Percentiles rank a stretch among this genome's conserved stretches.
These are phyloP conservation scores for Penicillium canariense DNA, from an alignment of 495 filamentous ascomycete genomes.

Conservation along the genomic window DNA sequence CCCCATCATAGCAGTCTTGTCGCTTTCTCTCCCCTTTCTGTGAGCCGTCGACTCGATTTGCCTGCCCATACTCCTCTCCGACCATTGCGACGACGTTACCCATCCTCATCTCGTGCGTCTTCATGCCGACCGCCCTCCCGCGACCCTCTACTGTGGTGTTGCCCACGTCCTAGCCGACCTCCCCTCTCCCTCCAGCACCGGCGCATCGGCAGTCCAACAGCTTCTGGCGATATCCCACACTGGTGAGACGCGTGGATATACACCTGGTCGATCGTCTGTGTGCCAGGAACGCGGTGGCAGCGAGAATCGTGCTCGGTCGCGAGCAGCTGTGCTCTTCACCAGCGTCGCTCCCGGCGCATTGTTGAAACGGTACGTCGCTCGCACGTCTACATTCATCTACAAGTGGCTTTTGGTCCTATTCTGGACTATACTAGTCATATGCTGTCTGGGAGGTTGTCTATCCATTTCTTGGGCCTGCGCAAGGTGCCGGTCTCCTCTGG, in stretches of 20 bases:
- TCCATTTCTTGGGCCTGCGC: slow-evolving; percentile 22
- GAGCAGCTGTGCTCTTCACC: slow-evolving; percentile 37
- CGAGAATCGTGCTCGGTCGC: slow-evolving; percentile 39
- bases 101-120: slow-evolving; percentile 13
- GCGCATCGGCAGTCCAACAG: slow-evolving; percentile 19
- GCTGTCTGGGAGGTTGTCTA: neutral
- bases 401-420: slow-evolving; percentile 1
- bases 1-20: slow-evolving; percentile 29
- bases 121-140: slow-evolving; percentile 37
- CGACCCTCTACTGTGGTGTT: slow-evolving; percentile 36
- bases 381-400: slow-evolving; percentile 17
- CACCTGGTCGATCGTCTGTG: neutral
- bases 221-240: slow-evolving; percentile 11
- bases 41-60: slow-evolving; percentile 16
- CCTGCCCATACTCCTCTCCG: slow-evolving; percentile 11
- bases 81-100: slow-evolving; percentile 10
- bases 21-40: slow-evolving; percentile 24
- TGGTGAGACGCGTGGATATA: slow-evolving; percentile 21
- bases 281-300: slow-evolving; percentile 27
- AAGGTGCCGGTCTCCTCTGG: slow-evolving; percentile 18
- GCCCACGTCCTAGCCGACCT: slow-evolving; percentile 39
- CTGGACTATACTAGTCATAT: neutral
- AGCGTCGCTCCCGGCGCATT: slow-evolving; percentile 43
- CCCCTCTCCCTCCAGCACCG: slow-evolving; percentile 27
- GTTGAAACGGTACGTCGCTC: slow-evolving; percentile 43